Conservation (phyloP, 2,329 filamentous ascomycete genomes). For the Fusarium musae region DNA sequence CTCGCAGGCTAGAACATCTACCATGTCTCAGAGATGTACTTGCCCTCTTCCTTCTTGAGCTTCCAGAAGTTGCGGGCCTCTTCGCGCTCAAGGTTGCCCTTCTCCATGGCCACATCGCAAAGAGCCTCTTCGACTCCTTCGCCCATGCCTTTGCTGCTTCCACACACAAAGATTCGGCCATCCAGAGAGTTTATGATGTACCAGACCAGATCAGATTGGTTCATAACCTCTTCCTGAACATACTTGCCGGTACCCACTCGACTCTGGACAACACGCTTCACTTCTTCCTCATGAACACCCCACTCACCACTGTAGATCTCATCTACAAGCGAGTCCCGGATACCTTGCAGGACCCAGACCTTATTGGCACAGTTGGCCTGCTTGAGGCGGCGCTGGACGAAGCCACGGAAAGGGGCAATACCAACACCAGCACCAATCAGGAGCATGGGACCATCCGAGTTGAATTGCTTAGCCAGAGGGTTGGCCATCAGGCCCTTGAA, state of each 20-base stretch:
- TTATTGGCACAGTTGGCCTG: slow-evolving; percentile 98
- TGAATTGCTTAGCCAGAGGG: slow-evolving; percentile 90
- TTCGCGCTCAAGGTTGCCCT: slow-evolving; percentile 84
- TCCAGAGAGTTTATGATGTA: slow-evolving; percentile 97
- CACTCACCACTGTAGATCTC: slow-evolving; percentile 98
- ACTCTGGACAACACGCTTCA: slow-evolving; percentile 84
- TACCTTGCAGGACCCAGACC: slow-evolving; percentile 94
- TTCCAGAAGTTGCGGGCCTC: slow-evolving; percentile 91
- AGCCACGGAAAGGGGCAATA: slow-evolving; percentile 96
- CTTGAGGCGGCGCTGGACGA: slow-evolving; percentile 92
- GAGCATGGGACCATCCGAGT: slow-evolving; percentile 95
- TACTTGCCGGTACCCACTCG: slow-evolving; percentile 84
- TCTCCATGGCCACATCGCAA: slow-evolving; percentile 90
- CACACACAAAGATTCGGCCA: slow-evolving; percentile 95
- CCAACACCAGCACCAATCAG: slow-evolving; percentile 96
- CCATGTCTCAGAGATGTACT: slow-evolving; percentile 92
- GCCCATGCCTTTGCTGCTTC: slow-evolving; percentile 95
- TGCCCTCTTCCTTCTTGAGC: slow-evolving; percentile 89
- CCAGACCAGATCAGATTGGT: slow-evolving; percentile 97
- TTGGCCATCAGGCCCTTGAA: slow-evolving; percentile 99
- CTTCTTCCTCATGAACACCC: slow-evolving; percentile 89
- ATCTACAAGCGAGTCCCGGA: slow-evolving; percentile 93
- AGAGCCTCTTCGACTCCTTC: slow-evolving; percentile 92
- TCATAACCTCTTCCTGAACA: slow-evolving; percentile 92
- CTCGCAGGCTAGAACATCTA: slow-evolving; percentile 44